Evolutionary conservation across 2,329 filamentous ascomycete genomes (phyloP).

Genomic region (Colletotrichum camelliae): DNA sequence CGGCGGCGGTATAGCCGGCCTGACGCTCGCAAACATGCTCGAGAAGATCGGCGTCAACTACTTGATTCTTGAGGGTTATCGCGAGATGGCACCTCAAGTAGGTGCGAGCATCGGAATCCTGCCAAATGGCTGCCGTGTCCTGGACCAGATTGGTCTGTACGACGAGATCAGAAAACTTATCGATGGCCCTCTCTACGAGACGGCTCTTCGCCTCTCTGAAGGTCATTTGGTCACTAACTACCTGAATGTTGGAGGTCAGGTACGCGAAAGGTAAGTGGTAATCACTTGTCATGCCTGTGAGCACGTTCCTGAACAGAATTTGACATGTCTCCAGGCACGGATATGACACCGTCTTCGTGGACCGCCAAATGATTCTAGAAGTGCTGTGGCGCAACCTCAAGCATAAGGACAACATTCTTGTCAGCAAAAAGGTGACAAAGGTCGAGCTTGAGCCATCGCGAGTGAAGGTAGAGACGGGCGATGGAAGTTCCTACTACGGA

Average conservation of each 20-base stretch:
- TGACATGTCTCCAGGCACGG: slow-evolving; percentile 22
- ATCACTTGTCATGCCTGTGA: neutral
- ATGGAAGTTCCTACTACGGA: neutral
- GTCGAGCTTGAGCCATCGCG: neutral
- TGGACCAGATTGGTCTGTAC: slow-evolving; percentile 54
- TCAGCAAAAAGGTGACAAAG: neutral
- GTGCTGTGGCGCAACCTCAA: slow-evolving; percentile 36
- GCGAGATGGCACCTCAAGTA: slow-evolving; percentile 44
- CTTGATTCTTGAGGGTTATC: slow-evolving; percentile 49
- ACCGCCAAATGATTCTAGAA: slow-evolving; percentile 38
- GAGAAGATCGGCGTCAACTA: slow-evolving; percentile 51
- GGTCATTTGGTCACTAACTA: neutral
- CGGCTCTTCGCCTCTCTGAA: neutral
- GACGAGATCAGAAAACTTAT: slow-evolving; percentile 21
- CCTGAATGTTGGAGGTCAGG: neutral
- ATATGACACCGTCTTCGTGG: slow-evolving; percentile 37
- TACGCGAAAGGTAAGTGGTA: neutral
- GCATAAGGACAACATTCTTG: slow-evolving; percentile 28
- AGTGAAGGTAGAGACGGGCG: neutral
- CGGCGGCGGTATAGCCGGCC: neutral
- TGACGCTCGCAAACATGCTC: slow-evolving; percentile 37
- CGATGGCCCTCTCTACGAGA: neutral
- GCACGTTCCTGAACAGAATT: neutral
- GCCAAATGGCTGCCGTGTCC: slow-evolving; percentile 45
- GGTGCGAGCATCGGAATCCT: slow-evolving; percentile 53